These are phyloP conservation scores for Pulveroboletus sp. DNA, from an alignment of 1,284 basidiomycete genomes.

Conservation along the genomic window DNA sequence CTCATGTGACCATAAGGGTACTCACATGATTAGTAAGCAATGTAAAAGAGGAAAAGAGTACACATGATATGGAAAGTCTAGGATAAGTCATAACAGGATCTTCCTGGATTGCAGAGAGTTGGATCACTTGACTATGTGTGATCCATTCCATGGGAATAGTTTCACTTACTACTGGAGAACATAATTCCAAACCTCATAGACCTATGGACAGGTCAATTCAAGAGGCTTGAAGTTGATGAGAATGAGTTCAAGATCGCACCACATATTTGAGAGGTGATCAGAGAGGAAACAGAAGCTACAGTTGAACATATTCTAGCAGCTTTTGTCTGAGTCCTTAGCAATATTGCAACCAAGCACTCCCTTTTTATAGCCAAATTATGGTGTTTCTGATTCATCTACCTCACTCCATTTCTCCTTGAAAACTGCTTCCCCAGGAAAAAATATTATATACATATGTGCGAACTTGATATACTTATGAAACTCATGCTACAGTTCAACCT, in stretches of 20 bases:
- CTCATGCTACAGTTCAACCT: not conserved
- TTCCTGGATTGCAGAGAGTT: slow-evolving; percentile 2
- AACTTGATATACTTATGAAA: slow-evolving; percentile 13
- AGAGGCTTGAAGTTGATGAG: slow-evolving; percentile 20
- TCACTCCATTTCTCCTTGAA: slow-evolving; percentile 9
- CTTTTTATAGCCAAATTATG: not conserved
- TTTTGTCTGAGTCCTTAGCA: slow-evolving; percentile 7
- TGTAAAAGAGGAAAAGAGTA: no score
- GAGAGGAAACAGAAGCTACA: slow-evolving; percentile 16
- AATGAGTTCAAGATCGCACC: slow-evolving; percentile 23
- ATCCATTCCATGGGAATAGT: slow-evolving; percentile 34
- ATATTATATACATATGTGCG: slow-evolving; percentile 12
- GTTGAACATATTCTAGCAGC: slow-evolving; percentile 6
- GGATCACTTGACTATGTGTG: slow-evolving; percentile 23
- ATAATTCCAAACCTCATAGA: slow-evolving; percentile 24
- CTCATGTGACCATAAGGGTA: no score
- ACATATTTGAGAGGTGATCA: slow-evolving; percentile 27
- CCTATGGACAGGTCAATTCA: slow-evolving; percentile 37
- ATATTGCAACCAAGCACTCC: slow-evolving; percentile 1
- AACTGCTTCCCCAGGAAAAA: not conserved
- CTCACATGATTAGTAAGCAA: no score
- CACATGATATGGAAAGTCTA: no score
- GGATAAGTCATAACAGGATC: no score
- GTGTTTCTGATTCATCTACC: slow-evolving; percentile 16
- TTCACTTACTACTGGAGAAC: slow-evolving; percentile 37